Conservation (phyloP, 2,329 filamentous ascomycete genomes). For the Drechmeria coniospora region DNA sequence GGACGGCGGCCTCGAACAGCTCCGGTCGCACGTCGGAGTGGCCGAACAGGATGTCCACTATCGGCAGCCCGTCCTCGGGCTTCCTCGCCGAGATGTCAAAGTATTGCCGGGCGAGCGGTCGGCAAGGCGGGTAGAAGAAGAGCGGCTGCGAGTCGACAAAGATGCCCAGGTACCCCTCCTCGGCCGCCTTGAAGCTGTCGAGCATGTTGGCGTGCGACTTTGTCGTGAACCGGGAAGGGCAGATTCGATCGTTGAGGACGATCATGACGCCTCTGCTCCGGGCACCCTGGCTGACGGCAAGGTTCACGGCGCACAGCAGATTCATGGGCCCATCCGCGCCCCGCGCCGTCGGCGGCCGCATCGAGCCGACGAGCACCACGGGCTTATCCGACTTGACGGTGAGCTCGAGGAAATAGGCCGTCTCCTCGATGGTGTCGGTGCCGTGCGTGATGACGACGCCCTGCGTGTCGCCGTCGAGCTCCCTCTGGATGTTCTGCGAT, state of each 20-base stretch:
- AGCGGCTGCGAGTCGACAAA: constrained; percentile 42
- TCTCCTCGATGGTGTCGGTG: constrained; percentile 50
- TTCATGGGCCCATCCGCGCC: constrained; percentile 49
- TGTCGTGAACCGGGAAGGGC: constrained; percentile 38
- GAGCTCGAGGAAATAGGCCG: constrained; percentile 46
- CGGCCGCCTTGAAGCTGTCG: constrained; percentile 44
- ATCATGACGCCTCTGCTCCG: constrained; percentile 40
- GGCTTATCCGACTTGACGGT: constrained; percentile 42
- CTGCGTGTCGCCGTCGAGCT: constrained; percentile 25
- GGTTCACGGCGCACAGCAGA: constrained; percentile 41
- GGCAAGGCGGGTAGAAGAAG: constrained; percentile 41
- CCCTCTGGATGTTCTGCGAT: constrained; percentile 29
- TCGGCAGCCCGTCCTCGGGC: constrained; percentile 24
- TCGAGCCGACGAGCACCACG: constrained; percentile 43
- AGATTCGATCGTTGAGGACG: constrained; percentile 46
- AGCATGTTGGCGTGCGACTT: constrained; percentile 49
- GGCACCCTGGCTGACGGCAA: constrained; percentile 32
- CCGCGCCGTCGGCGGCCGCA: constrained; percentile 47
- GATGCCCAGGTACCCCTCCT: constrained; percentile 40
- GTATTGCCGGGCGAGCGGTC: constrained; percentile 28
- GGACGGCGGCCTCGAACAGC: constrained; percentile 31
- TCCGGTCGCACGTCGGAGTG: constrained; percentile 35
- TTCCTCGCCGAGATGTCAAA: constrained; percentile 20
- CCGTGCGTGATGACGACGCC: constrained; percentile 48
- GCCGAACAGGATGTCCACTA: constrained; percentile 40